A percentile compares a stretch with the other conserved stretches of the same genome.
Conservation (phyloP, 257 asterid species). For the Solanum etuberosum region DNA sequence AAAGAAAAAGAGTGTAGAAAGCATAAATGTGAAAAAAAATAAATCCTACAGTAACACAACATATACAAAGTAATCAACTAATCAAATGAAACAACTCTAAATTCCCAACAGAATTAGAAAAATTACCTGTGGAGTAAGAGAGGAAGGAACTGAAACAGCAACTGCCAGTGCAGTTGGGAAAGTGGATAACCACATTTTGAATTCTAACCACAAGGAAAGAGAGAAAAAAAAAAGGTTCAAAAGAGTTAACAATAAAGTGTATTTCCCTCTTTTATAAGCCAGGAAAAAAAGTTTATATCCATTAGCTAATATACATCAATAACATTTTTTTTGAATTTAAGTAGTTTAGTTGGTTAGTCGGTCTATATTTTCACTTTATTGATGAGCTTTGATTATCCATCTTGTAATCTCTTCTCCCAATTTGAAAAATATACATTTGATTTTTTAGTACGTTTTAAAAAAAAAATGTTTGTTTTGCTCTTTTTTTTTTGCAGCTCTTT, state of each 20-base stretch:
- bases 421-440: too few relatives aligned
- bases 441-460: too few relatives aligned
- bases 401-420: neutral
- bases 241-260: neutral
- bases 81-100: neutral
- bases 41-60: too few relatives aligned
- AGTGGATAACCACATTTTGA: conserved; percentile 43
- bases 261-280: neutral
- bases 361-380: too few relatives aligned
- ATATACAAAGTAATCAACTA: neutral
- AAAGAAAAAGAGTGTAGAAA: neutral
- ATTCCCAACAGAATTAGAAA: neutral
- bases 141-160: conserved; percentile 13
- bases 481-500: too few relatives aligned
- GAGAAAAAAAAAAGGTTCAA: neutral
- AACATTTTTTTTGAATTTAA: too few relatives aligned
- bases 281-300: neutral
- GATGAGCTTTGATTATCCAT: neutral
- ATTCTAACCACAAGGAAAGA: conserved; percentile 1
- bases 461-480: too few relatives aligned
- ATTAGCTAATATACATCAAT: neutral
- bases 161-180: conserved; percentile 15
- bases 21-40: neutral
- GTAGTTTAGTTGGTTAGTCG: accelerated
- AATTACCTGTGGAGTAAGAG: conserved; percentile 13